Evolutionary conservation across 805 yeast genomes (phyloP), one percentile per base, ranked within the genome.

Genomic region (Candida patagonica): DNA sequence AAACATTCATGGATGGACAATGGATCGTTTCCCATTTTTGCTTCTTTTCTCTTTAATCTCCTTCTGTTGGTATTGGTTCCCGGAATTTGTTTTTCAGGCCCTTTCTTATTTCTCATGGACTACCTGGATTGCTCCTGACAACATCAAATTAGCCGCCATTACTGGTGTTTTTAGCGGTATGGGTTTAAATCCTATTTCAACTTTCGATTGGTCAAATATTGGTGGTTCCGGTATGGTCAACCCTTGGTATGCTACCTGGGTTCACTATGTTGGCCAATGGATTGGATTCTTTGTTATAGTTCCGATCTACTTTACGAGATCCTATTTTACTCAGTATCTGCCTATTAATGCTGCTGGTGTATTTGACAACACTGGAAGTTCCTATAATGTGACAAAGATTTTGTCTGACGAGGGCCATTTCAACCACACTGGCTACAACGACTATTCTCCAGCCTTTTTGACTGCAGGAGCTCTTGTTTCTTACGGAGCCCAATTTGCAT

Each of bases 391-490:
- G 33, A 65, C 65, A 21, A 56, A 67, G 42, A 63, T 77, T 23
- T 52, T 77, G 34, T 34, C 44, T 2, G 38, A 37, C 15, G 43
- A 65, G 7, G 38, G 38, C 43, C 48, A 40, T 20, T 40, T 40
- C 35, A 35, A 40, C 21, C 26, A 32, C 65, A 43, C 50, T 53
- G 20, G 62, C 4, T 79, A 78, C 57, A 56, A 71, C 50, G 56
- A 59, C 8, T 79, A 79, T 59, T 78, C 85, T 1, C 81, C 83
- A 6, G 85, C 86, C 6, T 78, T 70, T 56, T 76, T 75, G 52
- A 54, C 74, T 23, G 83, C 85, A 5, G 82, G 49, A n/a, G 35
- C 43, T 24, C 39, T 47, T 37, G 45, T 48, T 6, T 53, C 65
- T 16, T 76, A 76, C 51, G 81, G 82, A 17, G 70, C 78, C 0